Conservation (phyloP, 163 green algal species). For the Scenedesmus sp. region DNA sequence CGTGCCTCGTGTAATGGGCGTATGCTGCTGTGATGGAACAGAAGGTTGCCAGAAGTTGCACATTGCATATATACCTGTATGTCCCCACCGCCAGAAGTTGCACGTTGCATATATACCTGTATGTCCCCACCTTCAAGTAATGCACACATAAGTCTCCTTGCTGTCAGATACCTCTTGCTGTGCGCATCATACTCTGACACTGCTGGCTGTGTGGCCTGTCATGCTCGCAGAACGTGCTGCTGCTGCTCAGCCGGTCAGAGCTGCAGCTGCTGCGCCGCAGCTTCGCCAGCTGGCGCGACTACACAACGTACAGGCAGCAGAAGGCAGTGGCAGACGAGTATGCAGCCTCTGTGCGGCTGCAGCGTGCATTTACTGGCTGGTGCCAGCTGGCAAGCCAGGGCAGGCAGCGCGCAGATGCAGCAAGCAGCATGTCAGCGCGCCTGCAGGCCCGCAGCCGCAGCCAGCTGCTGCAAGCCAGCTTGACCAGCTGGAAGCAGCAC, state of each 20-base stretch:
- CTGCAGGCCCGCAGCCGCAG: not conserved
- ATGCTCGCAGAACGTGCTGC: not conserved
- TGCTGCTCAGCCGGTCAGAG: constrained; percentile 6
- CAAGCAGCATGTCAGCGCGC: not conserved
- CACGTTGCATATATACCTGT: not conserved
- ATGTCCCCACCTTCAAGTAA: no score
- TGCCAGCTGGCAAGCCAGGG: not conserved
- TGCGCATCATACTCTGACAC: not conserved
- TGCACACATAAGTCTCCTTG: no score
- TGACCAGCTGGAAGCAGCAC: not conserved
- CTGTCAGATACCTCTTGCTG: no score
- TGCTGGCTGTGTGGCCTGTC: not conserved
- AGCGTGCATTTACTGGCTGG: not conserved
- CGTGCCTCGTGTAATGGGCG: no score
- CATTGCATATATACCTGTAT: no score
- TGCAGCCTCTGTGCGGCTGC: not conserved
- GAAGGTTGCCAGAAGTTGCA: not conserved
- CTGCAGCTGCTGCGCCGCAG: constrained; percentile 23
- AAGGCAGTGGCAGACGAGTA: constrained; percentile 21
- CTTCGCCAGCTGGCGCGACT: constrained; percentile 12
- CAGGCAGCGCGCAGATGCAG: not conserved
- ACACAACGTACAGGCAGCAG: not conserved
- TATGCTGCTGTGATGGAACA: not conserved
- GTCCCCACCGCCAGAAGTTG: no score
- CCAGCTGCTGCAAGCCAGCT: not conserved